Evolutionary conservation across 371 early-diverging fungal species (phyloP).

Genomic region (Mucor saturninus): DNA sequence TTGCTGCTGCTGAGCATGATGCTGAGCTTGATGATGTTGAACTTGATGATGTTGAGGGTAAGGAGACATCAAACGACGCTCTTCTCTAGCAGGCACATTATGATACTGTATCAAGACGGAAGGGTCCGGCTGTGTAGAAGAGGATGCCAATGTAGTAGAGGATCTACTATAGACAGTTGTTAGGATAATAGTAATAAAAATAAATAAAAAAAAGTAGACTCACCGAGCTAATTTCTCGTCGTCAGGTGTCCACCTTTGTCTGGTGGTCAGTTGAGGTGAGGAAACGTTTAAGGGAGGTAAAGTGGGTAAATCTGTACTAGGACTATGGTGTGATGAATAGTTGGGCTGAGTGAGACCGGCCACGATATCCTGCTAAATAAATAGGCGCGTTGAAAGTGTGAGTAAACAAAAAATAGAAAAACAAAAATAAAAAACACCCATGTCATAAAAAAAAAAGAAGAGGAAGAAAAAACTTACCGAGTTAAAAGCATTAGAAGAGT

Average conservation of each 20-base stretch:
- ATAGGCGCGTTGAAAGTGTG: too few relatives aligned
- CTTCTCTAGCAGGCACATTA: conserved; percentile 12
- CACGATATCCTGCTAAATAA: conserved; percentile 14
- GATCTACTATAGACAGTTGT: neutral
- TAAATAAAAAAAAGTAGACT: neutral
- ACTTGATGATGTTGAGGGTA: conserved; percentile 10
- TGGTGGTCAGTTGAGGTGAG: conserved; percentile 4
- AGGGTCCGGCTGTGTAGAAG: conserved; percentile 19
- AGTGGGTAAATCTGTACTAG: conserved; percentile 19
- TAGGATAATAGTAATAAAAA: neutral
- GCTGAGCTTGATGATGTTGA: conserved; percentile 1
- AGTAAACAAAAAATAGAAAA: too few relatives aligned
- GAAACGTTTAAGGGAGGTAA: conserved; percentile 26
- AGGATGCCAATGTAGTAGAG: conserved; percentile 7
- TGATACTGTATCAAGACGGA: conserved; percentile 25
- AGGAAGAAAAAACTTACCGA: conserved; percentile 17
- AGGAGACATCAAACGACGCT: conserved; percentile 10
- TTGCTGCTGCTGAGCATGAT: neutral
- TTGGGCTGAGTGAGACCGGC: conserved; percentile 12
- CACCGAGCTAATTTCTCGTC: conserved; percentile 11
- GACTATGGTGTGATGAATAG: neutral
- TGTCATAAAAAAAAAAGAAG: neutral
- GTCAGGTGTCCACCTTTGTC: conserved; percentile 10
- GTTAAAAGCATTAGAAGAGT: conserved; percentile 7
- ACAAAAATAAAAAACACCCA: neutral